A percentile compares a stretch with the other conserved stretches of the same genome.
Evolutionary conservation across 1,139 yeast species (phyloP).

Genomic region (Scheffersomyces illinoinensis): DNA sequence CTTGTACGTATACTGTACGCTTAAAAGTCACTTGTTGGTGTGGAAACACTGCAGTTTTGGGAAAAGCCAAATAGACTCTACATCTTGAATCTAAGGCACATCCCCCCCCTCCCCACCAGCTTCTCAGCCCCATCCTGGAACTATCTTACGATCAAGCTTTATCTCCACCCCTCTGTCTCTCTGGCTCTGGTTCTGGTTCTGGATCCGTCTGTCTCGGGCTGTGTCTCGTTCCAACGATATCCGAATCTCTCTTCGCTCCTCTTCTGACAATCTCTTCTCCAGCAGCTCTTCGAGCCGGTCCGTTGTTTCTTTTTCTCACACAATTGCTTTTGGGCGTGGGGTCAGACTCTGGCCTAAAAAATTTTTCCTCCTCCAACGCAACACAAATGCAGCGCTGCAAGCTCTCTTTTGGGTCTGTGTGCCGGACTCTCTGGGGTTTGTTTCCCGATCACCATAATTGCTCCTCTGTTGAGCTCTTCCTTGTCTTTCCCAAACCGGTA

Average conservation of each 20-base stretch:
- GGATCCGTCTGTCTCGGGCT: neutral
- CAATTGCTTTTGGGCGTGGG: neutral
- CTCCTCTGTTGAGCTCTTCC: neutral
- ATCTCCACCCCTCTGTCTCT: no score
- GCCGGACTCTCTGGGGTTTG: neutral
- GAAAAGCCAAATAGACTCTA: neutral
- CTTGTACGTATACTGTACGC: neutral
- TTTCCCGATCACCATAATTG: neutral
- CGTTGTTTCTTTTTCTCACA: neutral
- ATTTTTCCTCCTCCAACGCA: neutral
- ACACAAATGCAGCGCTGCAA: no score
- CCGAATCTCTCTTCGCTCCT: neutral
- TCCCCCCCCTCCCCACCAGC: neutral
- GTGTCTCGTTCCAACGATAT: neutral
- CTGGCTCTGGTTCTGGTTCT: neutral
- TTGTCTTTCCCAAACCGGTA: neutral
- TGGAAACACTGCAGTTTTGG: neutral
- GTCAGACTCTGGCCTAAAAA: neutral
- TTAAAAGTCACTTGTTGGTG: neutral
- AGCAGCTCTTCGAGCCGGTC: neutral
- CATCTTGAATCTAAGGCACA: neutral
- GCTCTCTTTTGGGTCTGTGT: neutral
- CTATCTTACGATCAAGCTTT: no score
- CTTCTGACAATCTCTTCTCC: no score
- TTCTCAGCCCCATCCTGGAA: no score